Base-by-base conservation (phyloP, 2,329 filamentous ascomycete genomes). In the Cladosporium sp. region DNA sequence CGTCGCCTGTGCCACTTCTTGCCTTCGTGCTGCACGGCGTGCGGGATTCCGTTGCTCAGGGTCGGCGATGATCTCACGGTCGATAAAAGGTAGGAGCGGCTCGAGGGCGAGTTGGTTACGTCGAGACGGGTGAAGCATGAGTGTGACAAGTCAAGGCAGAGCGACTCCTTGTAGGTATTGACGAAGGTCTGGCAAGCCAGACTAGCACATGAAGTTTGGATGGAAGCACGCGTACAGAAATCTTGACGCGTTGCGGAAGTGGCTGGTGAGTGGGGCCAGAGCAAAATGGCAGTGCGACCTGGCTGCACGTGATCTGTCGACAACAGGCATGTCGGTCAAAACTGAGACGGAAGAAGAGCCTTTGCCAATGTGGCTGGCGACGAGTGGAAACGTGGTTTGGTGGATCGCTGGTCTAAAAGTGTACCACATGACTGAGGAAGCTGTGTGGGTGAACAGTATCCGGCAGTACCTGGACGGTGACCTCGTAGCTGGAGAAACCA, bases 41-140 rank as follows among this genome's bases (percentile, higher is more conserved):
- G 16, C 18, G 21, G 23, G 21, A 14, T 62, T 8, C 7, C 18
- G 46, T 18, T 40, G 14, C 28, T 62, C 46, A 6, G 59, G 59
- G 14, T 62, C 59, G 26, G 31, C 59, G 2, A 46, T 62, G 46
- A 53, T 31, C 31, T 62, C 59, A 18, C 59, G 46, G 7, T 23
- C 31, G 7, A 52, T 21, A 5, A 62, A 23, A 2, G 12, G 31
- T 5, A 53, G n/a, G 14, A 62, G 21, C 3, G 10, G 0, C 16
- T 53, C 46, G 3, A 57, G 16, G n/a, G 33, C 18, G 18, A n/a
- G 10, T 18, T 35, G 11, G 53, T 57, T 31, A 7, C 53, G 31
- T 23, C 31, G 33, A 8, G 53, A 57, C 12, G 28, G 40, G 8
- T 18, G 18, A 21, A 44, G 18, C 40, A 44, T 44, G 11, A 10